These are phyloP conservation scores for Aspergillus fumigatus DNA, from an alignment of 2,329 filamentous ascomycete genomes.

Conservation along the genomic window DNA sequence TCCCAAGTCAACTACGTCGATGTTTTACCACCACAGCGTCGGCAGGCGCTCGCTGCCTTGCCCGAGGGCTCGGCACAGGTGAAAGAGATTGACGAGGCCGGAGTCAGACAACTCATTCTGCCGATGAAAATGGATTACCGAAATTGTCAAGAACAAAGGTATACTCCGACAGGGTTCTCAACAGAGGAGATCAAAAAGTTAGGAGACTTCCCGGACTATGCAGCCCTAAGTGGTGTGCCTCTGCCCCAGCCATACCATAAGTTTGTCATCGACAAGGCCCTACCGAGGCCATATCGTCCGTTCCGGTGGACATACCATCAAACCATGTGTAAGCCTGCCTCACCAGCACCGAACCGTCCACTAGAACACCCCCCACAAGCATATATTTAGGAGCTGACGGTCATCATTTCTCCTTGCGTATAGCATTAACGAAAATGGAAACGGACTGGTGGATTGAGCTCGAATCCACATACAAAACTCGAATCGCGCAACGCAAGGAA, in stretches of 20 bases:
- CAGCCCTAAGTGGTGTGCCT: slow-evolving; percentile 68
- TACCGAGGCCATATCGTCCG: slow-evolving; percentile 71
- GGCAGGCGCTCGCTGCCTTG: slow-evolving; percentile 41
- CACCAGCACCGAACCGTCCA: neutral
- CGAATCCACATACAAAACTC: slow-evolving; percentile 64
- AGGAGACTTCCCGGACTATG: slow-evolving; percentile 76
- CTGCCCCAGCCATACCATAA: slow-evolving; percentile 58
- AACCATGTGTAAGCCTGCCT: slow-evolving; percentile 70
- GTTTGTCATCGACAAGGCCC: slow-evolving; percentile 65
- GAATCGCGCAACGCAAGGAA: slow-evolving; percentile 63
- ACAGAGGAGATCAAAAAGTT: slow-evolving; percentile 64
- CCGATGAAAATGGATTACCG: slow-evolving; percentile 41
- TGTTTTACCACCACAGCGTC: slow-evolving; percentile 51
- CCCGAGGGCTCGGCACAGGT: slow-evolving; percentile 11
- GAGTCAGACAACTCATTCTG: slow-evolving; percentile 32
- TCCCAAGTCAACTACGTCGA: slow-evolving; percentile 40
- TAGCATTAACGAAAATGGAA: slow-evolving; percentile 74
- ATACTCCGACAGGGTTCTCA: slow-evolving; percentile 66
- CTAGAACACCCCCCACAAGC: neutral
- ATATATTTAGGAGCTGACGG: neutral
- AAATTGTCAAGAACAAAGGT: slow-evolving; percentile 37
- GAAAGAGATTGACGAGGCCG: slow-evolving; percentile 27
- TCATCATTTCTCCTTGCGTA: neutral
- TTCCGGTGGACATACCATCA: slow-evolving; percentile 84
- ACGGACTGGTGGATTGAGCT: slow-evolving; percentile 87